Percentiles rank a stretch among this genome's conserved stretches.
Conservation (phyloP, 2,329 filamentous ascomycete species). For the Colletotrichum orbiculare region DNA sequence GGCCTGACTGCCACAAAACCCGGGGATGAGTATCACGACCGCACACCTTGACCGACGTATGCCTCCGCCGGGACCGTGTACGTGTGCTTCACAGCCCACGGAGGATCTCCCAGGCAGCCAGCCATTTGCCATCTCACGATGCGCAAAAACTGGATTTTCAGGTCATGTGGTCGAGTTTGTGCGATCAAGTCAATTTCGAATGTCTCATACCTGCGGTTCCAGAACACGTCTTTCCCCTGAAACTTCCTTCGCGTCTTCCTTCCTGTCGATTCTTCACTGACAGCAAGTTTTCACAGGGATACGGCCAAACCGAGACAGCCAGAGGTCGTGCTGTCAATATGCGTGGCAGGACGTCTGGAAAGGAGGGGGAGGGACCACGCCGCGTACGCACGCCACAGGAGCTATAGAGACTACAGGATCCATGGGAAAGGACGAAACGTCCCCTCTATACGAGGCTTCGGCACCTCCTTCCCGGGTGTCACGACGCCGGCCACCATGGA, state of each 20-base stretch:
- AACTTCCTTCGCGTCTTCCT: slow-evolving; percentile 14
- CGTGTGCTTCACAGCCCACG: background rate
- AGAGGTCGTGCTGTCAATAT: slow-evolving; percentile 1
- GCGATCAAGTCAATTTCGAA: slow-evolving; percentile 4
- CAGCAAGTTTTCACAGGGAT: background rate
- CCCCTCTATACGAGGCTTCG: slow-evolving; percentile 11
- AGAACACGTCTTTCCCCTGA: background rate
- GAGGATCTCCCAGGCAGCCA: too few relatives aligned
- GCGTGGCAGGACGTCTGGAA: background rate
- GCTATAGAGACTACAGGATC: background rate
- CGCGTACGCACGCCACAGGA: slow-evolving; percentile 3
- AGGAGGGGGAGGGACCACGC: too few relatives aligned
- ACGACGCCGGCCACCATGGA: slow-evolving; percentile 19
- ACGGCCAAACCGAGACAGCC: slow-evolving; percentile 10
- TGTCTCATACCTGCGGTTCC: background rate
- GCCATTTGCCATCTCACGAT: background rate
- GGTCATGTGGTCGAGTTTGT: slow-evolving; percentile 33
- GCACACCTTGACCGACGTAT: slow-evolving; percentile 1
- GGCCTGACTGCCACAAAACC: background rate
- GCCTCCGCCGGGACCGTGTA: background rate
- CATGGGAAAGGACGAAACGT: background rate
- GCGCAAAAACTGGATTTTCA: slow-evolving; percentile 9
- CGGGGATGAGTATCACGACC: slow-evolving; percentile 4
- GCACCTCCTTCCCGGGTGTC: background rate
- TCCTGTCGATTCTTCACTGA: background rate